Evolutionary conservation across 2,329 filamentous ascomycete genomes (phyloP).

Genomic region (Pezicula rhizophila): DNA sequence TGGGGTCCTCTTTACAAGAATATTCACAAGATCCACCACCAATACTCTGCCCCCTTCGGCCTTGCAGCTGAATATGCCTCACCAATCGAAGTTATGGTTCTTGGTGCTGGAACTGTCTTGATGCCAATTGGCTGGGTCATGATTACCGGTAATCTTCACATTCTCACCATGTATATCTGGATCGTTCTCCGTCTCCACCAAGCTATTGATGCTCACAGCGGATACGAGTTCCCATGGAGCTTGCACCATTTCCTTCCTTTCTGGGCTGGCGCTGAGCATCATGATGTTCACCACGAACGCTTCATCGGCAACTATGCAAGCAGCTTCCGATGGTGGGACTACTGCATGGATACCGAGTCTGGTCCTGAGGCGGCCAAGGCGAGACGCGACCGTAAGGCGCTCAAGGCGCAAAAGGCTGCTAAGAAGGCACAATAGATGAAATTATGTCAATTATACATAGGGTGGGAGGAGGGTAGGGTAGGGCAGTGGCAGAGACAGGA

Average conservation of each 20-base stretch:
- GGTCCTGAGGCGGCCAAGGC: constrained; percentile 80
- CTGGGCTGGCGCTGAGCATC: constrained; percentile 96
- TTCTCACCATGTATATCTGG: constrained; percentile 97
- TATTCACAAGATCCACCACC: constrained; percentile 98
- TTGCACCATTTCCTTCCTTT: constrained; percentile 93
- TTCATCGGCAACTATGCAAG: constrained; percentile 98
- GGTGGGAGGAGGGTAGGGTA: no score
- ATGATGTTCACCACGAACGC: constrained; percentile 95
- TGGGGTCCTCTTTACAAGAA: constrained; percentile 92
- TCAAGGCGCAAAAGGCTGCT: constrained; percentile 54
- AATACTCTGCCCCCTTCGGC: constrained; percentile 95
- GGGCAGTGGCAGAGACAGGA: background rate
- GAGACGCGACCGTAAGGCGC: constrained; percentile 69
- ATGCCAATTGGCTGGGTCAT: constrained; percentile 78
- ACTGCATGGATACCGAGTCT: constrained; percentile 85
- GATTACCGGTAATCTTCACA: constrained; percentile 81
- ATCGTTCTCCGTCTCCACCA: constrained; percentile 91
- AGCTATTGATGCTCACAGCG: constrained; percentile 94
- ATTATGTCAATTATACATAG: constrained; percentile 10
- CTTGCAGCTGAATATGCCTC: constrained; percentile 96
- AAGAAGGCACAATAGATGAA: constrained; percentile 50
- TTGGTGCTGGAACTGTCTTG: constrained; percentile 81
- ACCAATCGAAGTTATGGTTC: constrained; percentile 91
- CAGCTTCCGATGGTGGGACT: constrained; percentile 99
- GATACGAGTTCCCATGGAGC: constrained; percentile 98